Conservation (phyloP, 2,329 filamentous ascomycete species). For the Aspergillus floridensis region DNA sequence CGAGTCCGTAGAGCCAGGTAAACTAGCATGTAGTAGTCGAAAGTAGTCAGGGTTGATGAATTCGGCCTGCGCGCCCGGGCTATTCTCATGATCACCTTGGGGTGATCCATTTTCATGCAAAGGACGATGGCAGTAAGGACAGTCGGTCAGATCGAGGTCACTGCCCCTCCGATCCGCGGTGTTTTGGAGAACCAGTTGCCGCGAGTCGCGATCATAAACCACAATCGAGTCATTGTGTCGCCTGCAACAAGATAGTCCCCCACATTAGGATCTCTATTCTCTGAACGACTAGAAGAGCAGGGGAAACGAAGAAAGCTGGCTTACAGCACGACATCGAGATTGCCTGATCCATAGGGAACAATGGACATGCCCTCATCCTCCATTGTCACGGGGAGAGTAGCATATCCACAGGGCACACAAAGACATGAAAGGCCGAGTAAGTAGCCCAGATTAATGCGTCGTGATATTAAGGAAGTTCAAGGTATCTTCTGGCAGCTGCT, state of each 20-base stretch:
- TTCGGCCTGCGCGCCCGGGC: slow-evolving; percentile 49
- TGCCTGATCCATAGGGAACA: slow-evolving; percentile 42
- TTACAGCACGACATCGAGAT: slow-evolving; percentile 47
- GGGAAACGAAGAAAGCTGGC: slow-evolving; percentile 14
- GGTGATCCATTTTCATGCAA: slow-evolving; percentile 52
- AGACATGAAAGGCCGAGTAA: slow-evolving; percentile 6
- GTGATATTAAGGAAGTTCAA: background rate
- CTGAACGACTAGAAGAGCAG: background rate
- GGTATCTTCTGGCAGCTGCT: slow-evolving; percentile 7
- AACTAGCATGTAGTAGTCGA: slow-evolving; percentile 73
- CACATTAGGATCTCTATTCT: background rate
- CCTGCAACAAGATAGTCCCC: slow-evolving; percentile 47
- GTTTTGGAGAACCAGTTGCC: slow-evolving; percentile 77
- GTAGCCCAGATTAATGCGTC: background rate
- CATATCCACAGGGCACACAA: slow-evolving; percentile 14
- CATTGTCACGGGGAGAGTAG: slow-evolving; percentile 26
- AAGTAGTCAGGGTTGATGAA: slow-evolving; percentile 95
- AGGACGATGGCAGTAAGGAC: slow-evolving; percentile 86
- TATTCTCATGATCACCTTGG: slow-evolving; percentile 30
- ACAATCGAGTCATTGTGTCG: slow-evolving; percentile 92
- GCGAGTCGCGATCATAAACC: slow-evolving; percentile 80
- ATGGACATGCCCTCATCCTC: slow-evolving; percentile 43
- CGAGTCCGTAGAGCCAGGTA: slow-evolving; percentile 48
- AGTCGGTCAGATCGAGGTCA: slow-evolving; percentile 63
- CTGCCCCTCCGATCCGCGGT: slow-evolving; percentile 47